Evolutionary conservation across 805 yeast species (phyloP).

Genomic region (Ogataea nitratoaversa): DNA sequence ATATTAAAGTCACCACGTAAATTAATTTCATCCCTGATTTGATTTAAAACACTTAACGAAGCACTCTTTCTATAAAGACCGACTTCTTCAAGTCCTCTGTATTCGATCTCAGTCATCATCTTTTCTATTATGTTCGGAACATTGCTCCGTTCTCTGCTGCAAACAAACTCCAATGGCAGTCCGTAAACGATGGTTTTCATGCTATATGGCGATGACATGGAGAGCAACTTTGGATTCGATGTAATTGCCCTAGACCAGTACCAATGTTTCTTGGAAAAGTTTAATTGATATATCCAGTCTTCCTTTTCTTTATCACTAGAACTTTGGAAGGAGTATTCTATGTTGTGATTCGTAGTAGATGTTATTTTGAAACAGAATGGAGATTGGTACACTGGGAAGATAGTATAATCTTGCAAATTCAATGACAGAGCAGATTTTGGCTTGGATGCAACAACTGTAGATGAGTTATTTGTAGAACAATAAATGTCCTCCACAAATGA

Average conservation of each 20-base stretch:
- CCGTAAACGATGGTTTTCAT: slow-evolving; percentile 60
- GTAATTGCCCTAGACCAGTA: slow-evolving; percentile 36
- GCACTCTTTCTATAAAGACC: slow-evolving; percentile 79
- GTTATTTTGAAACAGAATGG: slow-evolving; percentile 49
- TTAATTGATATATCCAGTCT: slow-evolving; percentile 63
- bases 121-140: slow-evolving; percentile 66
- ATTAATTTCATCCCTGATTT: slow-evolving; percentile 42
- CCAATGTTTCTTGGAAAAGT: slow-evolving; percentile 52
- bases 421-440: slow-evolving; percentile 46
- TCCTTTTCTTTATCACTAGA: slow-evolving; percentile 54
- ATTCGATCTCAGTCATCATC: slow-evolving; percentile 72
- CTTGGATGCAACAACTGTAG: no score
- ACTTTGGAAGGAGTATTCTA: slow-evolving; percentile 65
- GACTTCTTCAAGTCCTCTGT: slow-evolving; percentile 83
- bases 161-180: slow-evolving; percentile 72
- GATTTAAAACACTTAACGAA: slow-evolving; percentile 42
- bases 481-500: slow-evolving; percentile 33
- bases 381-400: slow-evolving; percentile 49
- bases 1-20: slow-evolving; percentile 43
- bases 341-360: slow-evolving; percentile 11
- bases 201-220: background rate
- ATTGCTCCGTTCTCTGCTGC: slow-evolving; percentile 60
- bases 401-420: slow-evolving; percentile 41
- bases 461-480: background rate
- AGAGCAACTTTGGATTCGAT: background rate